phyloP scores from a whole-genome alignment of 768 basidiomycete genomes.

The Tulasnella sp. region DNA sequence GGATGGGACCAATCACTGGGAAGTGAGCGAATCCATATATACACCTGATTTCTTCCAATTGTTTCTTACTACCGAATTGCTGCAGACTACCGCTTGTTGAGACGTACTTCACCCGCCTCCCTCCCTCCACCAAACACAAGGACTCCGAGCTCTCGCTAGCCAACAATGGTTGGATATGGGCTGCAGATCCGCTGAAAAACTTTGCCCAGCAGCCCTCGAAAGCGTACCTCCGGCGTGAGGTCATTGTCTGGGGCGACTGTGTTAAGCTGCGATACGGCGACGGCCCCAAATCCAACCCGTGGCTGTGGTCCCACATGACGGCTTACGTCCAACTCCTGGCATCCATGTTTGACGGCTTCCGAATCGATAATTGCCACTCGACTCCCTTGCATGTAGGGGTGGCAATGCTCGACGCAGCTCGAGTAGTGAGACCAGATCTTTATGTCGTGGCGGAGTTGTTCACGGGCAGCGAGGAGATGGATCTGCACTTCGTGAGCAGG shows the following conservation, averaged over 20 bases:
- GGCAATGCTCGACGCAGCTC: slow-evolving; percentile 82
- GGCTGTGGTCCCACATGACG: slow-evolving; percentile 89
- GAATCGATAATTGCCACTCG: slow-evolving; percentile 97
- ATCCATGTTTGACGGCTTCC: slow-evolving; percentile 82
- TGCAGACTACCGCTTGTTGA: slow-evolving; percentile 76
- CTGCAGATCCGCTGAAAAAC: slow-evolving; percentile 85
- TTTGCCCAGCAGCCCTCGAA: slow-evolving; percentile 89
- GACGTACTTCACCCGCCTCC: slow-evolving; percentile 81
- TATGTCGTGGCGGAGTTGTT: slow-evolving; percentile 97
- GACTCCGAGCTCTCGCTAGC: slow-evolving; percentile 63
- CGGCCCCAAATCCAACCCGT: slow-evolving; percentile 70
- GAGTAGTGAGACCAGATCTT: slow-evolving; percentile 80
- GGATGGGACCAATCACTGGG: slow-evolving; percentile 64
- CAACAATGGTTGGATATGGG: slow-evolving; percentile 99
- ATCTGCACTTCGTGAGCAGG: slow-evolving; percentile 79
- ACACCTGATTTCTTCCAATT: background rate
- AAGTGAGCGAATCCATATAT: slow-evolving; percentile 32
- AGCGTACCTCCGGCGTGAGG: slow-evolving; percentile 88
- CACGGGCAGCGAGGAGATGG: slow-evolving; percentile 91
- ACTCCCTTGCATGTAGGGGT: slow-evolving; percentile 96
- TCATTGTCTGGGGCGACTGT: slow-evolving; percentile 97
- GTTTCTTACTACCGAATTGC: background rate
- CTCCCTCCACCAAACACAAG: slow-evolving; percentile 36
- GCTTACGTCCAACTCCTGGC: slow-evolving; percentile 75
- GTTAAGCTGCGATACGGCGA: slow-evolving; percentile 94